These are phyloP conservation scores for Ascochyta lentis DNA, from an alignment of 2,329 filamentous ascomycete genomes.

Conservation along the genomic window DNA sequence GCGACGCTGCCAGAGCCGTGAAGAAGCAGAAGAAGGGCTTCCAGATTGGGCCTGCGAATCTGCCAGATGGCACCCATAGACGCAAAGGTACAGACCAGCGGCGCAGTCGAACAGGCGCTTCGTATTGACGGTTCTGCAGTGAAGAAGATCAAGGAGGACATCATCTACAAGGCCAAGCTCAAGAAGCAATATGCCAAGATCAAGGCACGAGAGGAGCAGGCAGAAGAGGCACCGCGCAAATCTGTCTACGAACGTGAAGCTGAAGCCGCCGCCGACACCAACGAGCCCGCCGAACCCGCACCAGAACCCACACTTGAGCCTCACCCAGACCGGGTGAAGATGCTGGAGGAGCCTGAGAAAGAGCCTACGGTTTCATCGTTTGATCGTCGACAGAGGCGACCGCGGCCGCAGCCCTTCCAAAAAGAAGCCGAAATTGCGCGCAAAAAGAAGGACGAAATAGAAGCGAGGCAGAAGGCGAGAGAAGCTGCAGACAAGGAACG, in stretches of 20 bases:
- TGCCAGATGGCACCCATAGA: conserved; percentile 87
- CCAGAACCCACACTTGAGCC: conserved; percentile 57
- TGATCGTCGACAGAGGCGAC: conserved; percentile 34
- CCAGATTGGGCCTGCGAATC: conserved; percentile 83
- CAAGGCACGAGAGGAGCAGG: conserved; percentile 65
- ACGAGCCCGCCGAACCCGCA: conserved; percentile 29
- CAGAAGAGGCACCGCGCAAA: conserved; percentile 34
- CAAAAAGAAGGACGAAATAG: conserved; percentile 67
- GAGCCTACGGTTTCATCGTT: conserved; percentile 26
- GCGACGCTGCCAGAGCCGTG: conserved; percentile 38
- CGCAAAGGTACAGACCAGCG: conserved; percentile 69
- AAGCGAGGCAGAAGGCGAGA: conserved; percentile 63
- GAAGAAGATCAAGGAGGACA: conserved; percentile 84
- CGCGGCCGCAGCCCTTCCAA: conserved; percentile 49
- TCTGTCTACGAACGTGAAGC: conserved; percentile 45
- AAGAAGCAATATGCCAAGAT: conserved; percentile 92
- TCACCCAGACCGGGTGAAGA: conserved; percentile 66
- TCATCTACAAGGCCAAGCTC: conserved; percentile 92
- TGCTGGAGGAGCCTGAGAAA: conserved; percentile 57
- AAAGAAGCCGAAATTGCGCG: conserved; percentile 57
- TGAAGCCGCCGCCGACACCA: conserved; percentile 21
- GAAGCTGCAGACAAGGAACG: conserved; percentile 71
- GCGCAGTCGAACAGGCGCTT: neutral
- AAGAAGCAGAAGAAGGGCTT: conserved; percentile 74
- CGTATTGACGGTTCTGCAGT: conserved; percentile 56